Evolutionary conservation across 1,284 basidiomycete species (phyloP).

Genomic region (Cryptococcus jaspeensis): DNA sequence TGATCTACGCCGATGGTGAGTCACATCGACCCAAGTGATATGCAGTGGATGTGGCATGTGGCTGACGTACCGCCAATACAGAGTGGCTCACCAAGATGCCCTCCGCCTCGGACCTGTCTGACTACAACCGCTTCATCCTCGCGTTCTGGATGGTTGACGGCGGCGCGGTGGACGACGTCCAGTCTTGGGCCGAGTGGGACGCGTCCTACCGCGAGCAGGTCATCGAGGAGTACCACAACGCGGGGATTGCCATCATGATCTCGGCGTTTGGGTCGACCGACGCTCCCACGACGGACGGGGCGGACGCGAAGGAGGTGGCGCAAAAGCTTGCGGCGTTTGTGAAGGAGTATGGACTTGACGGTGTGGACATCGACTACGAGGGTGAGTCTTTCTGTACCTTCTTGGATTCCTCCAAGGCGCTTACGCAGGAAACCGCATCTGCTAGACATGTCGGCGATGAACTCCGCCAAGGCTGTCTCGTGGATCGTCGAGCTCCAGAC

Average conservation of each 20-base stretch:
- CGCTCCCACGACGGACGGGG: conserved; percentile 45
- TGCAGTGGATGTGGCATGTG: background rate
- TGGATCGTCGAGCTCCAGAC: conserved; percentile 49
- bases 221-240: conserved; percentile 49
- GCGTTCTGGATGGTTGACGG: conserved; percentile 53
- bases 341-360: conserved; percentile 53
- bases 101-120: conserved; percentile 28
- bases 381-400: conserved; percentile 15
- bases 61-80: conserved; percentile 1
- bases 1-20: conserved; percentile 44
- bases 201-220: conserved; percentile 32
- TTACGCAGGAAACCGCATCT: background rate
- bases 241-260: conserved; percentile 54
- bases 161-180: conserved; percentile 47
- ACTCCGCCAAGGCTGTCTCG: conserved; percentile 33
- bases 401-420: background rate
- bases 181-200: conserved; percentile 41
- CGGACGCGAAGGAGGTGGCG: conserved; percentile 47
- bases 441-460: conserved; percentile 39
- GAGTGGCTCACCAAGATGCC: conserved; percentile 35
- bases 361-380: conserved; percentile 58
- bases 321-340: conserved; percentile 47
- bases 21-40: background rate
- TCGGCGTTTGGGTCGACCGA: conserved; percentile 54
- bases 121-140: conserved; percentile 53